These are phyloP conservation scores for Zygosaccharomyces rouxii DNA, from an alignment of 805 yeast species.

Conservation along the genomic window DNA sequence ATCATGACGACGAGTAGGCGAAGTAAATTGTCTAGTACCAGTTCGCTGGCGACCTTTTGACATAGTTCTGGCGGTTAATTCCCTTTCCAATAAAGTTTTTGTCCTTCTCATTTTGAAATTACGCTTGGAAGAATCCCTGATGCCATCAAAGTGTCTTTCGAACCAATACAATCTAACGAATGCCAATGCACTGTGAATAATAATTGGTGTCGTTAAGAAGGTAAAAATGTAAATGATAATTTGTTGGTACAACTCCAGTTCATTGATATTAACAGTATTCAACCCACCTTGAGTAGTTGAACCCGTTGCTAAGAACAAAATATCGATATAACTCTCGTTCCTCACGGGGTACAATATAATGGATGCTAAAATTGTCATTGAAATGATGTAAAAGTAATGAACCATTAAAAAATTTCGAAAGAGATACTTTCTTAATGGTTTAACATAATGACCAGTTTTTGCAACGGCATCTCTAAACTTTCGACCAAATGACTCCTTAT, in stretches of 20 bases:
- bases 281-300: conserved; percentile 90
- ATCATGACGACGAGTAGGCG: conserved; percentile 7
- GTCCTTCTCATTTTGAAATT: conserved; percentile 81
- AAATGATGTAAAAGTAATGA: conserved; percentile 67
- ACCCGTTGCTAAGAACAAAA: conserved; percentile 70
- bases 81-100: conserved; percentile 33
- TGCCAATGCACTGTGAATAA: conserved; percentile 74
- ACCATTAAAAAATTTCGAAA: conserved; percentile 50
- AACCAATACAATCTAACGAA: conserved; percentile 83
- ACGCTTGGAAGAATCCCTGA: conserved; percentile 68
- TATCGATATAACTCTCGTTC: conserved; percentile 67
- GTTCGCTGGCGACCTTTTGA: conserved; percentile 13
- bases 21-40: conserved; percentile 3
- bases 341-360: conserved; percentile 72
- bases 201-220: conserved; percentile 76
- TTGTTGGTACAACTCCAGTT: conserved; percentile 71
- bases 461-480: conserved; percentile 38
- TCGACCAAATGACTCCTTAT: conserved; percentile 39
- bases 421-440: conserved; percentile 38
- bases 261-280: conserved; percentile 69
- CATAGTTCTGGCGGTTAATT: conserved; percentile 28
- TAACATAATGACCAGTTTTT: conserved; percentile 25
- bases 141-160: conserved; percentile 79
- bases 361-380: conserved; percentile 60
- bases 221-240: conserved; percentile 60